A percentile compares a stretch with the other conserved stretches of the same genome.
These are phyloP conservation scores for Angomonas ambiguus DNA, from an alignment of 208 protist species.

Conservation along the genomic window DNA sequence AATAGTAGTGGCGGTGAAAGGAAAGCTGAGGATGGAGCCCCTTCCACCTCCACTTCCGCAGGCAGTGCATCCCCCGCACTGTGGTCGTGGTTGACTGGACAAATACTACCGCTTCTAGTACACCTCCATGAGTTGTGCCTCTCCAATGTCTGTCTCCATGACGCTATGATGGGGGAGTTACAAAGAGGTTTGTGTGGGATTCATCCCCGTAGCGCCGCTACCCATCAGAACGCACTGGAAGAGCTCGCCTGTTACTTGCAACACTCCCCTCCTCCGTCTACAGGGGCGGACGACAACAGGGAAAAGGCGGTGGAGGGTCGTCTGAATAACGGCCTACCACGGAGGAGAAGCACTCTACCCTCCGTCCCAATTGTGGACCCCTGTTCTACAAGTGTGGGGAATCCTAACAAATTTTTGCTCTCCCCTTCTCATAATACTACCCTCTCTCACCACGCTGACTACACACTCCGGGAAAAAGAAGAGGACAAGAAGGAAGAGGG, in stretches of 20 bases:
- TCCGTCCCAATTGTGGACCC: background rate
- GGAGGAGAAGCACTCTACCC: background rate
- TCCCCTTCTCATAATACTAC: background rate
- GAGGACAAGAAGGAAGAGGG: background rate
- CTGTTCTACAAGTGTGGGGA: background rate
- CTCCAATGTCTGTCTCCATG: constrained; percentile 46
- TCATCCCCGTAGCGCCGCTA: background rate
- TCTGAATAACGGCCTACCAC: background rate
- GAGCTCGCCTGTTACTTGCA: background rate
- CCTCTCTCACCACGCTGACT: background rate
- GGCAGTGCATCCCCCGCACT: constrained; percentile 20
- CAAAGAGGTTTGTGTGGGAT: constrained; percentile 23
- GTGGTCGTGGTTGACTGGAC: constrained; percentile 62
- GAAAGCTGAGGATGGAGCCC: background rate
- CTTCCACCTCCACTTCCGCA: background rate
- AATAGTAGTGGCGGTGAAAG: background rate
- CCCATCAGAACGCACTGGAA: background rate
- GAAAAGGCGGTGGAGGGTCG: background rate
- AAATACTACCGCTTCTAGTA: constrained; percentile 51
- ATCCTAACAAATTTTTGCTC: background rate
- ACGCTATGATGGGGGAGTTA: constrained; percentile 42
- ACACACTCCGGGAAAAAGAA: background rate
- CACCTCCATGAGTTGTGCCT: constrained; percentile 43
- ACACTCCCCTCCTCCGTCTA: background rate
- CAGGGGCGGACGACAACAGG: background rate